Conservation (phyloP, 2,329 filamentous ascomycete species). For the Metarhizium rileyi region DNA sequence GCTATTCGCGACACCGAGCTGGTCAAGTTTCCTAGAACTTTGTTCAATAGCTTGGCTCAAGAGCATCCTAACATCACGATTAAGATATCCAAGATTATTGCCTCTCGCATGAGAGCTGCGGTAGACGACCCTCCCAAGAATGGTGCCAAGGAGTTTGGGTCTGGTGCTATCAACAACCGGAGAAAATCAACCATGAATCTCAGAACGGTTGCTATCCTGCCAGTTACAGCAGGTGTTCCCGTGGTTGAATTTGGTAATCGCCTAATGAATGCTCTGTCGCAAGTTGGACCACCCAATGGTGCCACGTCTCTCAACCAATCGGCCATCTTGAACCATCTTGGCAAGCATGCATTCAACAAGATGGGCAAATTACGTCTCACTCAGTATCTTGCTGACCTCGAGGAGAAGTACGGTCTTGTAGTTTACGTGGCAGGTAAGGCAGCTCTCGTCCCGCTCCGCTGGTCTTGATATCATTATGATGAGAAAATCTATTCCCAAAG, state of each 20-base stretch:
- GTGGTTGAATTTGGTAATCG: slow-evolving; percentile 92
- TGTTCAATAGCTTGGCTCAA: slow-evolving; percentile 95
- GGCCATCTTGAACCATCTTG: slow-evolving; percentile 87
- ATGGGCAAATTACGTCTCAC: slow-evolving; percentile 96
- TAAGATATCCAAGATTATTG: slow-evolving; percentile 98
- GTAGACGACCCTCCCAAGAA: slow-evolving; percentile 71
- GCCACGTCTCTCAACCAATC: slow-evolving; percentile 89
- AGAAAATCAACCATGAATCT: slow-evolving; percentile 84
- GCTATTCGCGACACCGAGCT: slow-evolving; percentile 95
- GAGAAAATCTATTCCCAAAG: slow-evolving; percentile 41
- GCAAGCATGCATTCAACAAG: slow-evolving; percentile 89
- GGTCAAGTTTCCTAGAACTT: slow-evolving; percentile 86
- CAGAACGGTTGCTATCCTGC: slow-evolving; percentile 83
- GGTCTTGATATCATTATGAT: slow-evolving; percentile 30
- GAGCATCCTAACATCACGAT: slow-evolving; percentile 98
- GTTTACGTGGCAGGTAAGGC: slow-evolving; percentile 72
- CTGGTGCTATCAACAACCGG: slow-evolving; percentile 41
- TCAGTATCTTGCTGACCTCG: slow-evolving; percentile 90
- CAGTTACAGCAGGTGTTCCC: slow-evolving; percentile 82
- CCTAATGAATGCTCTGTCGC: slow-evolving; percentile 75
- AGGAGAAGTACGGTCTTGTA: slow-evolving; percentile 94
- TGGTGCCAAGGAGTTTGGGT: slow-evolving; percentile 52
- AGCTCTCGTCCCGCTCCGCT: slow-evolving; percentile 17
- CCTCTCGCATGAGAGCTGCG: slow-evolving; percentile 81
- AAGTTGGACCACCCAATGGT: slow-evolving; percentile 82